A percentile compares a stretch with the other conserved stretches of the same genome.
Evolutionary conservation across 2,329 filamentous ascomycete genomes (phyloP).

Genomic region (Rutstroemia sp.): DNA sequence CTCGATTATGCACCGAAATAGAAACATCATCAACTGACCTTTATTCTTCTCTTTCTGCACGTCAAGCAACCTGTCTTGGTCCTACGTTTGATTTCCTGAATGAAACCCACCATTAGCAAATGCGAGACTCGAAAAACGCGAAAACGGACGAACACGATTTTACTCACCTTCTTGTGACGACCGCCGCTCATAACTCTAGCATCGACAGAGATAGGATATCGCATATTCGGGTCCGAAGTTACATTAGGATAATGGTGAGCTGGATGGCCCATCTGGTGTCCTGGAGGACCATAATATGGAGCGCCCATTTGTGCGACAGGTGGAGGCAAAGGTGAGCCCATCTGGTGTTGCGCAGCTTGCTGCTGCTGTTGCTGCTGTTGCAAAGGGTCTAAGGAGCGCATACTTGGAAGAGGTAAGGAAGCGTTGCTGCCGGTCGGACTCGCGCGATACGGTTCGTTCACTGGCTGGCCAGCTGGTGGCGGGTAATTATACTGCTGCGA

Average conservation of each 20-base stretch:
- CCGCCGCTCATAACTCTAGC: conserved; percentile 51
- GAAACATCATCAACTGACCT: conserved; percentile 45
- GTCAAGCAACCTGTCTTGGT: conserved; percentile 68
- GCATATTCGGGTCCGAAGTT: conserved; percentile 41
- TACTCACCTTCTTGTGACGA: conserved; percentile 45
- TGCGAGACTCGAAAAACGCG: conserved; percentile 9
- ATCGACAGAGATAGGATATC: conserved; percentile 48
- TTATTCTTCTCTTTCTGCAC: conserved; percentile 61
- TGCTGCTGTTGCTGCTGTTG: conserved; percentile 25
- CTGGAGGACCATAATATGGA: conserved; percentile 41
- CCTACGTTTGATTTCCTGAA: conserved; percentile 63
- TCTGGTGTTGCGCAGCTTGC: conserved; percentile 31
- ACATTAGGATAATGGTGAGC: conserved; percentile 40
- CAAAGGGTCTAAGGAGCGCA: conserved; percentile 40
- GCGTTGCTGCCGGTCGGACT: conserved; percentile 36
- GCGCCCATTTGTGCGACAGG: conserved; percentile 41
- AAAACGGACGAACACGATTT: conserved; percentile 2
- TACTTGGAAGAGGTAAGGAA: conserved; percentile 42
- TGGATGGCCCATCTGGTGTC: conserved; percentile 31
- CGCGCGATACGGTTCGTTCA: conserved; percentile 37
- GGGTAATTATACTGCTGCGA: conserved; percentile 42
- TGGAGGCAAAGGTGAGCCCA: conserved; percentile 46
- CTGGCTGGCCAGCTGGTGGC: conserved; percentile 27
- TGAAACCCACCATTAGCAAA: conserved; percentile 20
- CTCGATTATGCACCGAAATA: conserved; percentile 10